Base-by-base conservation (phyloP, 306 rosid genomes). In the Quercus alba region DNA sequence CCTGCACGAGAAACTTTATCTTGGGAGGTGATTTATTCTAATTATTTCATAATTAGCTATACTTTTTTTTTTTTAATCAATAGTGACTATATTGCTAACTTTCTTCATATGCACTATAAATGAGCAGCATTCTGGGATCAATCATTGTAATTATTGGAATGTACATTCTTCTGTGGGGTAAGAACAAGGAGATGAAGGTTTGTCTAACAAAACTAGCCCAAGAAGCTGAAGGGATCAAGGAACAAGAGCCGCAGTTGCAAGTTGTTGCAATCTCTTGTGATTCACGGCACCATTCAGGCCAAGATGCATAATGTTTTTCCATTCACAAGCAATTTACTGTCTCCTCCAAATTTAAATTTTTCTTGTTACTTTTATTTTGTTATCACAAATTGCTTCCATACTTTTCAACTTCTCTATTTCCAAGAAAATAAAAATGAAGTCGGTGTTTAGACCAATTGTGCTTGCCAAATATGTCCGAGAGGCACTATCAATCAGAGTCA, bases 151-250 rank as follows among this genome's bases (percentile, higher is more conserved):
- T 89, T 75, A 72, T 90, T 4, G 98, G 98, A 82, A 61, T 92
- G 70, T 92, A 94, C 89, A 86, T 88, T 78, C 93, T 94, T 33
- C 91, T 94, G 0, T 92, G 98, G 97, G 98, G 97, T n/a, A 94
- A 94, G 89, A 92, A 80, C 73, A 86, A 78, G 54, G 98, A 94
- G 63, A 86, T 82, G 90, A 82, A 86, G 85, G 87, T 70, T n/a
- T 80, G 78, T 70, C 78, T 67, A 74, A 25, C 21, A 21, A 86
- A 77, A 81, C 21, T 78, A 59, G 82, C 35, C 14, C 89, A 88
- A 68, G 83, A 85, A 75, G 77, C 84, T 31, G 86, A 81, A 73
- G 88, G 82, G 74, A 76, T 62, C 81, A 85, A 84, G 84, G 89
- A 74, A 51, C 94, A 81, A 81, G 92, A 85, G 69, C 70, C 82